Evolutionary conservation across 495 filamentous ascomycete species (phyloP).

Genomic region (Clavariopsis aquatica): DNA sequence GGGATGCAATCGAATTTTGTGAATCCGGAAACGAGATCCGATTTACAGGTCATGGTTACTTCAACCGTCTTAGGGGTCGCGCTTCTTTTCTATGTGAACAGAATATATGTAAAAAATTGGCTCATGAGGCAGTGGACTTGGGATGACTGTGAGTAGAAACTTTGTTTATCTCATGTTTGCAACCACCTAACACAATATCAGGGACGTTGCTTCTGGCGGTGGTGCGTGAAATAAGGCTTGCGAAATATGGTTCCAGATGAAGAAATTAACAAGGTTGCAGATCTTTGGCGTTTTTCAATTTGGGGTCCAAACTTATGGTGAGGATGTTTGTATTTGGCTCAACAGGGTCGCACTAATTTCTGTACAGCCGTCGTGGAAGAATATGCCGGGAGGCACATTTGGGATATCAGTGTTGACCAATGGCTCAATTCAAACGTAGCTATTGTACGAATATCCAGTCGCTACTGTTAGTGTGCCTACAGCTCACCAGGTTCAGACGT

Average conservation of each 20-base stretch:
- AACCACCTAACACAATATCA: neutral
- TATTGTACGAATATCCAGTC: neutral
- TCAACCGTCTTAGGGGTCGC: neutral
- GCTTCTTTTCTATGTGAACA: slow-evolving; percentile 4
- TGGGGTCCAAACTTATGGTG: slow-evolving; percentile 2
- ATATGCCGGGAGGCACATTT: neutral
- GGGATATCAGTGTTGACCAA: slow-evolving; percentile 10
- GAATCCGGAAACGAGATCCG: neutral
- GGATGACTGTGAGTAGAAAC: slow-evolving; percentile 7
- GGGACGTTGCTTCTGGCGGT: slow-evolving; percentile 2
- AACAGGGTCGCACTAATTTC: neutral
- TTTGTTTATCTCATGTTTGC: neutral
- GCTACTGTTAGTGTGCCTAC: neutral
- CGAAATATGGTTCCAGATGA: neutral
- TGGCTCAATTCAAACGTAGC: neutral
- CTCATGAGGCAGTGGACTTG: slow-evolving; percentile 7
- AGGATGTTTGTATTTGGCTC: neutral
- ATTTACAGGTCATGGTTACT: neutral
- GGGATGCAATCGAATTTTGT: slow-evolving; percentile 10
- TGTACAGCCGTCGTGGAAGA: neutral
- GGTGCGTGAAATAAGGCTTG: neutral
- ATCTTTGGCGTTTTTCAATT: neutral
- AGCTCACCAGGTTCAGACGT: slow-evolving; percentile 1
- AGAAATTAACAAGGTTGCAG: neutral
- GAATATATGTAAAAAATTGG: slow-evolving; percentile 13